A percentile compares a stretch with the other conserved stretches of the same genome.
phyloP scores from a whole-genome alignment of 805 yeast genomes.

The Priceomyces melissophilus region DNA sequence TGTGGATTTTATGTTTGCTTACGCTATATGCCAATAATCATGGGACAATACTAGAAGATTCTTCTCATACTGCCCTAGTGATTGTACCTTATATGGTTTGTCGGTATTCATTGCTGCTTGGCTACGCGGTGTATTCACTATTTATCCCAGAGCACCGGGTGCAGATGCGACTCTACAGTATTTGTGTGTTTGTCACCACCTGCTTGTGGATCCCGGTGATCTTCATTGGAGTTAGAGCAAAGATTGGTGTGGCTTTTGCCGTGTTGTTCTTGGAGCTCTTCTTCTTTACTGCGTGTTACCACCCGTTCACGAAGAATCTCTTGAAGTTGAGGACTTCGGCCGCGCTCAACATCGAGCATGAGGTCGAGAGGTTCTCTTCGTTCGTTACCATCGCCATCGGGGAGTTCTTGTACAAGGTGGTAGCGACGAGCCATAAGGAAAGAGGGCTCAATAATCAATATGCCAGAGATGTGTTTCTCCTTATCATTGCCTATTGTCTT shows the following conservation, averaged over 20 bases:
- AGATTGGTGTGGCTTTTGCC: constrained; percentile 43
- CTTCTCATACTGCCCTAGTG: constrained; percentile 38
- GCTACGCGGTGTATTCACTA: constrained; percentile 38
- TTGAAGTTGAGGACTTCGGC: constrained; percentile 48
- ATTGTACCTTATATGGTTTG: constrained; percentile 49
- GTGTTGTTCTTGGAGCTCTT: constrained; percentile 41
- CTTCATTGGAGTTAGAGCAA: constrained; percentile 43
- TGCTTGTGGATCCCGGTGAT: constrained; percentile 52
- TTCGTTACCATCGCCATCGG: constrained; percentile 65
- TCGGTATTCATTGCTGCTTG: constrained; percentile 35
- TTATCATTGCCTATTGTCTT: constrained; percentile 46
- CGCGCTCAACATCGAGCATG: constrained; percentile 64
- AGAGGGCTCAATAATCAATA: constrained; percentile 42
- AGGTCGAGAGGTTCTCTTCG: constrained; percentile 56
- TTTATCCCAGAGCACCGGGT: constrained; percentile 48
- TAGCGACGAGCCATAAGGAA: constrained; percentile 47
- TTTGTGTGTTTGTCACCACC: constrained; percentile 28
- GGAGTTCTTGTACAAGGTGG: constrained; percentile 54
- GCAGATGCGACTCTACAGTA: constrained; percentile 44
- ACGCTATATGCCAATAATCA: constrained; percentile 52
- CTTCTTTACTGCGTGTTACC: constrained; percentile 36
- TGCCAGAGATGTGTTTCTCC: constrained; percentile 47
- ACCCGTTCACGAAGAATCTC: constrained; percentile 45
- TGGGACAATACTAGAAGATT: constrained; percentile 30
- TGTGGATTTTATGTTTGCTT: constrained; percentile 51